Evolutionary conservation across 441 rosid genomes (phyloP).

Genomic region (Brassica hybrid): DNA sequence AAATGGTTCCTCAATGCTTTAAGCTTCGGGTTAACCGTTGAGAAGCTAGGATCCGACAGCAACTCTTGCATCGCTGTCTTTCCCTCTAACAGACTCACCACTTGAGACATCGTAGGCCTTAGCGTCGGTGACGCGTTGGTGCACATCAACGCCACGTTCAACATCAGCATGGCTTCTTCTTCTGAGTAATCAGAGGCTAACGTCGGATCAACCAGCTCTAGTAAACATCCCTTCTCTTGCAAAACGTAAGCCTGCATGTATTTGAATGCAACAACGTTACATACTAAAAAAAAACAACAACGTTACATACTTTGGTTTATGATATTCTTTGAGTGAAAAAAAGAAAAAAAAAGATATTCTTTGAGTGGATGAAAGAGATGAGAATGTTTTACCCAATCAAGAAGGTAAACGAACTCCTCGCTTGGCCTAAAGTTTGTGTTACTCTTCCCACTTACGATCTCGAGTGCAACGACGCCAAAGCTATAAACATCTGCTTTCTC

Average conservation of each 20-base stretch:
- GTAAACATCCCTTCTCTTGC: slow-evolving; percentile 27
- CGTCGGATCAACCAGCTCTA: slow-evolving; percentile 75
- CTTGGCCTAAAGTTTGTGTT: slow-evolving; percentile 80
- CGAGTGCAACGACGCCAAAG: slow-evolving; percentile 76
- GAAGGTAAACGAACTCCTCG: slow-evolving; percentile 82
- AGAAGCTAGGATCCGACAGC: slow-evolving; percentile 76
- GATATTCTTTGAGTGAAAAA: no score
- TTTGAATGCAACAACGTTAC: no score
- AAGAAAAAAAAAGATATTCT: no score
- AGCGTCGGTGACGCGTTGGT: slow-evolving; percentile 85
- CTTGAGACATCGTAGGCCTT: slow-evolving; percentile 85
- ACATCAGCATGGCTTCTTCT: slow-evolving; percentile 76
- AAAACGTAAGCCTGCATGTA: no score
- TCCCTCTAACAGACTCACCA: slow-evolving; percentile 86
- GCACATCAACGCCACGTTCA: slow-evolving; percentile 80
- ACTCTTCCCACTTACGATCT: slow-evolving; percentile 80
- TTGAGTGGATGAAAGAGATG: slow-evolving; percentile 1
- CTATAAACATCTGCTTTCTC: slow-evolving; percentile 86
- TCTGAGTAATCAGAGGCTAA: slow-evolving; percentile 59
- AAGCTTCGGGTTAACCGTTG: slow-evolving; percentile 62
- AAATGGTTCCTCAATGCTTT: slow-evolving; percentile 78
- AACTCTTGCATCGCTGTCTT: slow-evolving; percentile 75
- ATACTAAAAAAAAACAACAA: no score
- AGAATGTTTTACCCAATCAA: slow-evolving; percentile 67
- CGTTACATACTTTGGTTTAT: no score